Evolutionary conservation across 129 eudicot genomes (phyloP).

Genomic region (Arctium minus): DNA sequence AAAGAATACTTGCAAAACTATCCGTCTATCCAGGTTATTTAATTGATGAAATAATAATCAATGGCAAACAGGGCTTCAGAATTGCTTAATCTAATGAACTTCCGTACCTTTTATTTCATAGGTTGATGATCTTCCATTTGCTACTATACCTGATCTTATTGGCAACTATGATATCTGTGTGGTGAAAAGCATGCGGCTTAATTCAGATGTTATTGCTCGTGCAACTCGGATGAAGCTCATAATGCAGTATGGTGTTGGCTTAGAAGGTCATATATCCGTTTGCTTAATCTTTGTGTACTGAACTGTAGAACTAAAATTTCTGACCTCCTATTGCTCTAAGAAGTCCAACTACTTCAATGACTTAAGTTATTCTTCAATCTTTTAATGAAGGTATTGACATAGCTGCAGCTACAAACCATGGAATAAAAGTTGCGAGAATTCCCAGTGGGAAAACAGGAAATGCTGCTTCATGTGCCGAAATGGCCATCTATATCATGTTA

Average conservation of each 20-base stretch:
- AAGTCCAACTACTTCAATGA: background rate
- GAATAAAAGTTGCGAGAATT: conserved; percentile 88
- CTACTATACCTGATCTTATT: conserved; percentile 52
- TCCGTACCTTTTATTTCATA: conserved; percentile 18
- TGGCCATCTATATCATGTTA: conserved; percentile 88
- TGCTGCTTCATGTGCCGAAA: conserved; percentile 98
- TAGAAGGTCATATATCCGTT: conserved; percentile 53
- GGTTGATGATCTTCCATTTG: conserved; percentile 84
- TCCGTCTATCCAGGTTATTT: conserved; percentile 58
- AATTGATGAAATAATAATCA: background rate
- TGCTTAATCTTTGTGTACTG: background rate
- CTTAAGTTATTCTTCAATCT: background rate
- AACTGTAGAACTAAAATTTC: background rate
- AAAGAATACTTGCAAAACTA: conserved; percentile 55
- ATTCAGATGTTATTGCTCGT: conserved; percentile 56
- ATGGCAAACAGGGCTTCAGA: background rate
- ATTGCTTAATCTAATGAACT: background rate
- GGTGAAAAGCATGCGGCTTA: conserved; percentile 60
- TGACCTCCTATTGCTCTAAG: background rate
- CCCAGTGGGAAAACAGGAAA: conserved; percentile 78
- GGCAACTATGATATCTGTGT: conserved; percentile 78
- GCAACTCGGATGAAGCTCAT: conserved; percentile 85
- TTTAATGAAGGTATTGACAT: conserved; percentile 73
- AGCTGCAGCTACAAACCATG: conserved; percentile 64
- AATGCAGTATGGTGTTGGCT: conserved; percentile 93